phyloP scores from a whole-genome alignment of 768 basidiomycete genomes.

The Leucosporidium creatinivorum region DNA sequence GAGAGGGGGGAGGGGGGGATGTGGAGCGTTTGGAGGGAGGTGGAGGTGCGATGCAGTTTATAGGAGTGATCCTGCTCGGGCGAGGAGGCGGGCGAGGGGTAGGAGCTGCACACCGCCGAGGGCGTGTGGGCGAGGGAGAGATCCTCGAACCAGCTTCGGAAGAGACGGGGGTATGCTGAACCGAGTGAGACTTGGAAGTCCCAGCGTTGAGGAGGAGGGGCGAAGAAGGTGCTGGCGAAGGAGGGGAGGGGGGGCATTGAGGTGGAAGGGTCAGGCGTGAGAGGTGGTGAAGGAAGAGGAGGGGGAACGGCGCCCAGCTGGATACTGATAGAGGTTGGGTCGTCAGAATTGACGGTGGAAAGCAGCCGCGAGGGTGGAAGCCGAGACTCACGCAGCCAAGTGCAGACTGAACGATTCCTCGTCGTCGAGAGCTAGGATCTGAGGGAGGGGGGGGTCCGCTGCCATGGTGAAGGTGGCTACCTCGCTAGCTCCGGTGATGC shows the following conservation, averaged over 20 bases:
- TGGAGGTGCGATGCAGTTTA: no score
- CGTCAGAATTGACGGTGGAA: background rate
- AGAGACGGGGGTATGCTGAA: background rate
- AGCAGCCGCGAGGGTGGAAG: background rate
- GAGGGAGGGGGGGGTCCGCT: background rate
- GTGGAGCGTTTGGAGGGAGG: no score
- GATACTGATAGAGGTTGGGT: constrained; percentile 1
- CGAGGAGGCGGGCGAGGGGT: no score
- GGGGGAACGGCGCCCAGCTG: background rate
- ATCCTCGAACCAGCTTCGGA: constrained; percentile 11
- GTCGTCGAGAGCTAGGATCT: constrained; percentile 16
- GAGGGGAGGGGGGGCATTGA: no score
- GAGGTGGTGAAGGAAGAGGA: background rate
- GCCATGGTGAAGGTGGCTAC: constrained; percentile 9
- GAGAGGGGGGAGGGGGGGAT: no score
- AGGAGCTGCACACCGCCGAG: background rate
- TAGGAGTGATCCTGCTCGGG: no score
- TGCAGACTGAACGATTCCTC: constrained; percentile 15
- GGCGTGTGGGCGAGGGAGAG: background rate
- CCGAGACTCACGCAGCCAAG: constrained; percentile 4
- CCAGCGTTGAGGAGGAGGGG: no score
- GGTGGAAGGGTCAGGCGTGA: constrained; percentile 3
- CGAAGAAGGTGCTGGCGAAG: no score
- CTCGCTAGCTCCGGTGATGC: background rate
- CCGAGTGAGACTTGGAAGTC: no score